Percentiles rank a stretch among this genome's conserved stretches.
phyloP scores from a whole-genome alignment of 2,329 filamentous ascomycete species.

The Diaporthe longicolla region DNA sequence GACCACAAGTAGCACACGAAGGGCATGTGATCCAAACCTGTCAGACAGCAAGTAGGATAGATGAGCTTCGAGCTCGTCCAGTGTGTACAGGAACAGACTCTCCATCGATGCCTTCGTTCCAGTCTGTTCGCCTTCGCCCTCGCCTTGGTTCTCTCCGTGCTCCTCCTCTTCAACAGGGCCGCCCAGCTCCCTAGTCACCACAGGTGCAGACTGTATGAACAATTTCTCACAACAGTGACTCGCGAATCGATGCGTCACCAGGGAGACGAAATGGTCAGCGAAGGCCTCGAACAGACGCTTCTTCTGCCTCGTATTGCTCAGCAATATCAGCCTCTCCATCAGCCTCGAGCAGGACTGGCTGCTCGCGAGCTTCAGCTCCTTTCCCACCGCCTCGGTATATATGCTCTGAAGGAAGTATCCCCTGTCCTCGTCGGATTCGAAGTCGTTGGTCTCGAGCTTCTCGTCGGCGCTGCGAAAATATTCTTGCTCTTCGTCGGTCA shows the following conservation, averaged over 20 bases:
- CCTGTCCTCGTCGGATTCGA: slow-evolving; percentile 81
- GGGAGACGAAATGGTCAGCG: slow-evolving; percentile 85
- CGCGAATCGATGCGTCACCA: slow-evolving; percentile 95
- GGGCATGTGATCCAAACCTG: slow-evolving; percentile 88
- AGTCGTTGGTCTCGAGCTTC: slow-evolving; percentile 90
- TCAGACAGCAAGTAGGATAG: slow-evolving; percentile 89
- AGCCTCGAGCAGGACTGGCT: slow-evolving; percentile 95
- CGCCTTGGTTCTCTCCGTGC: slow-evolving; percentile 56
- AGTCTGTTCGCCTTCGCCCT: slow-evolving; percentile 57
- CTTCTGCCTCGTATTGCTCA: slow-evolving; percentile 84
- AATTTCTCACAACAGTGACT: slow-evolving; percentile 97
- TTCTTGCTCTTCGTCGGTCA: slow-evolving; percentile 93
- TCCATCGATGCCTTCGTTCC: slow-evolving; percentile 78
- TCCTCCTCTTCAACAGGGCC: slow-evolving; percentile 59
- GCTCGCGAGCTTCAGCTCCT: slow-evolving; percentile 95
- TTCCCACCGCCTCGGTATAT: slow-evolving; percentile 87
- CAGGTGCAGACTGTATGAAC: slow-evolving; percentile 85
- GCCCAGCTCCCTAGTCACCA: slow-evolving; percentile 81
- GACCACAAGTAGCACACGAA: slow-evolving; percentile 88
- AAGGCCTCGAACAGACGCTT: slow-evolving; percentile 91
- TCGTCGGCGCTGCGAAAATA: slow-evolving; percentile 94
- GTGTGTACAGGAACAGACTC: slow-evolving; percentile 83
- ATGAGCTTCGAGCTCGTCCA: slow-evolving; percentile 90
- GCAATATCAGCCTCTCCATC: slow-evolving; percentile 89
- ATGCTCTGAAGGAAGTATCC: slow-evolving; percentile 83